These are phyloP conservation scores for Arctium minus DNA, from an alignment of 129 eudicot species.

Conservation along the genomic window DNA sequence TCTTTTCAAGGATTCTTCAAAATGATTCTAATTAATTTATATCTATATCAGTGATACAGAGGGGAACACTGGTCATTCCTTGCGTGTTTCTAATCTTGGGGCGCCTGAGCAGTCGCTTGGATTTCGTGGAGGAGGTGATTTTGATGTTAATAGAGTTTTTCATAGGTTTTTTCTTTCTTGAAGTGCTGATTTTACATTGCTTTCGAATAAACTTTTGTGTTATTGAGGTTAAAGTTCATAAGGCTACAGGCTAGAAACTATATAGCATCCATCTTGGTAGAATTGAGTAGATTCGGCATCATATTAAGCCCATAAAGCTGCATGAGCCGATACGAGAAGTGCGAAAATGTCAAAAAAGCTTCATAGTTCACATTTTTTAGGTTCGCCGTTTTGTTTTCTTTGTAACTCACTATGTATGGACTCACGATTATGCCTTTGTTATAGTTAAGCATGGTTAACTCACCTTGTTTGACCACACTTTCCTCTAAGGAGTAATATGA, in stretches of 20 bases:
- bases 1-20: neutral
- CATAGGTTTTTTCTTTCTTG: neutral
- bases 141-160: slow-evolving; percentile 33
- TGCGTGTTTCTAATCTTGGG: slow-evolving; percentile 46
- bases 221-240: slow-evolving; percentile 2
- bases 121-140: slow-evolving; percentile 56
- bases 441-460: neutral
- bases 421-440: neutral
- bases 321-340: neutral
- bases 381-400: neutral
- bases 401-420: neutral
- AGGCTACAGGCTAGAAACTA: neutral
- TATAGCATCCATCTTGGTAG: neutral
- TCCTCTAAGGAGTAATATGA: no score
- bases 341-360: neutral
- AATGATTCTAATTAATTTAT: slow-evolving; percentile 5
- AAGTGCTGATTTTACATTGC: neutral
- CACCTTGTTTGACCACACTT: neutral
- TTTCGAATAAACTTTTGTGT: neutral
- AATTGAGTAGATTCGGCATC: neutral
- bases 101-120: slow-evolving; percentile 65
- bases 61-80: slow-evolving; percentile 39
- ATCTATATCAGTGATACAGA: slow-evolving; percentile 54
- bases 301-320: neutral
- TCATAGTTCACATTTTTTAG: neutral